Percentiles rank a stretch among this genome's conserved stretches.
These are phyloP conservation scores for Vitis hybrid DNA, from an alignment of 177 flowering plant species.

Conservation along the genomic window DNA sequence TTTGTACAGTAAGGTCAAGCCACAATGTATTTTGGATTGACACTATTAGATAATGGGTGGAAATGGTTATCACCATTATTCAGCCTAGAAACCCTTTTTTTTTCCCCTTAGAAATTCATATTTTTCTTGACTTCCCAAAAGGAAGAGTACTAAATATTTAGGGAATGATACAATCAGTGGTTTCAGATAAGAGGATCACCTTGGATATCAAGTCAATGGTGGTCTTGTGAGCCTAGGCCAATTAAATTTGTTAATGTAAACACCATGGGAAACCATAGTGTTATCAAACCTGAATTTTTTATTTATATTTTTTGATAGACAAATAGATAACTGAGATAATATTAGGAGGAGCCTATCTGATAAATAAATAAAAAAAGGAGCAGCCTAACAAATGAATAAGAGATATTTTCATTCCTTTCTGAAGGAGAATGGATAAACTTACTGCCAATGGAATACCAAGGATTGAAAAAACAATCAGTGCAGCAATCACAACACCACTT, in stretches of 20 bases:
- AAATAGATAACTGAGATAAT: no score
- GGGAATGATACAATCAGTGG: background rate
- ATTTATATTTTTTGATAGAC: no score
- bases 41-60: no score
- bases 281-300: no score
- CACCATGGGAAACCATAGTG: background rate
- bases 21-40: no score
- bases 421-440: conserved; percentile 34
- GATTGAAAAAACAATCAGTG: conserved; percentile 59
- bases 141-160: background rate
- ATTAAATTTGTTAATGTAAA: background rate
- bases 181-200: no score
- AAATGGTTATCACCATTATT: background rate
- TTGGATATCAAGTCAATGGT: no score
- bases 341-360: background rate
- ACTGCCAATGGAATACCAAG: conserved; percentile 95
- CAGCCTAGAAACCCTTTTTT: background rate
- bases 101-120: background rate
- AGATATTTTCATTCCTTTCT: no score
- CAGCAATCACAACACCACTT: conserved; percentile 62
- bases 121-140: background rate
- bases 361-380: background rate
- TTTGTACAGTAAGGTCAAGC: no score
- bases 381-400: no score
- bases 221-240: background rate